Evolutionary conservation across 139 green algal species (phyloP).

Genomic region (Diplosphaera chodatii): DNA sequence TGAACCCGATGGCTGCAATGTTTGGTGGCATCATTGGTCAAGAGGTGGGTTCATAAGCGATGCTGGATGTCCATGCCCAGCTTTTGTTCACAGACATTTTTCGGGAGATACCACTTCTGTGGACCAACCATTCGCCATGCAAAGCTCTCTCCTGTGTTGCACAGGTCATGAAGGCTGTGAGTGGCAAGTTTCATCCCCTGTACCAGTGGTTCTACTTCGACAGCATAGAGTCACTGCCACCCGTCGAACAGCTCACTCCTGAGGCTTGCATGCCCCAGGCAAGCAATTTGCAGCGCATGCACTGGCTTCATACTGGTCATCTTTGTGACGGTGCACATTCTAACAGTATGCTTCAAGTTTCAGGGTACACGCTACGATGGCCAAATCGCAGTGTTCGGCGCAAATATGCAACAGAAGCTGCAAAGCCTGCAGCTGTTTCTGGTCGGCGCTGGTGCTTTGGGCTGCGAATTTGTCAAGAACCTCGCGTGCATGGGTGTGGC

Average conservation of each 20-base stretch:
- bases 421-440: conserved; percentile 78
- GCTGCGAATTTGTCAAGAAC: conserved; percentile 99
- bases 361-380: conserved; percentile 73
- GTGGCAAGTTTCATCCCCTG: conserved; percentile 94
- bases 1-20: conserved; percentile 93
- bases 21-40: conserved; percentile 95
- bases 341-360: no score
- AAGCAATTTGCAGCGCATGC: background rate
- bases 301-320: no score
- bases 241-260: conserved; percentile 27
- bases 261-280: conserved; percentile 33
- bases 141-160: no score
- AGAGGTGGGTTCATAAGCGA: conserved; percentile 53
- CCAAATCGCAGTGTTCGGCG: conserved; percentile 86
- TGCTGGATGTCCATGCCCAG: no score
- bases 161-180: conserved; percentile 89
- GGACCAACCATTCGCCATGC: no score
- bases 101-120: no score
- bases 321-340: no score
- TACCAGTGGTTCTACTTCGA: conserved; percentile 94
- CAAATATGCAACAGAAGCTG: conserved; percentile 65
- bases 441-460: conserved; percentile 92
- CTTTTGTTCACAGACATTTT: no score
- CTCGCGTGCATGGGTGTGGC: conserved; percentile 93
- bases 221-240: conserved; percentile 65